Conservation (phyloP, 805 yeast species). For the Kodamaea fukazawae region DNA sequence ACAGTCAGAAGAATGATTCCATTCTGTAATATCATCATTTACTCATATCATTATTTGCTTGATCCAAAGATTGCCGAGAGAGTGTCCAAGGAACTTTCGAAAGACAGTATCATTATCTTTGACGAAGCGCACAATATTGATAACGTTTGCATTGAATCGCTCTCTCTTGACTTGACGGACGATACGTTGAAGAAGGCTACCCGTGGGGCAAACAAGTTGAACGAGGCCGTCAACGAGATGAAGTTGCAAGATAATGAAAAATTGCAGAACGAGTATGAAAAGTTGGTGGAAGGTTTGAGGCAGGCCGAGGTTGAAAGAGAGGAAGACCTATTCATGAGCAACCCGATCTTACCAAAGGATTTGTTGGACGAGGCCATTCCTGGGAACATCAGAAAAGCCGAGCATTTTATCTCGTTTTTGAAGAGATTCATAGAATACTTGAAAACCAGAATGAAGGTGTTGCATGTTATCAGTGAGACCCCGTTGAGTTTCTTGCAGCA, state of each 20-base stretch:
- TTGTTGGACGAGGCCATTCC: constrained; percentile 90
- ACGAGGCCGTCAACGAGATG: constrained; percentile 81
- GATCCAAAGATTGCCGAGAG: constrained; percentile 98
- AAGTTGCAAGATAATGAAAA: constrained; percentile 78
- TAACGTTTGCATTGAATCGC: constrained; percentile 95
- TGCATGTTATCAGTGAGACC: constrained; percentile 97
- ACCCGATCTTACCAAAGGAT: constrained; percentile 85
- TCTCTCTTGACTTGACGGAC: constrained; percentile 88
- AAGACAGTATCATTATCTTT: constrained; percentile 90
- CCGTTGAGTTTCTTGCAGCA: constrained; percentile 92
- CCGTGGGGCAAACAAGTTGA: constrained; percentile 76
- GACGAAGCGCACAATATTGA: constrained; percentile 99
- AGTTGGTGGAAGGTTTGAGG: constrained; percentile 83
- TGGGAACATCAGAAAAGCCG: constrained; percentile 95
- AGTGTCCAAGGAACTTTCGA: constrained; percentile 86
- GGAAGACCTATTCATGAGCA: constrained; percentile 74
- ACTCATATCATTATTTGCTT: constrained; percentile 91
- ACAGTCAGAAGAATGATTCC: constrained; percentile 98
- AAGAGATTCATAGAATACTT: constrained; percentile 91
- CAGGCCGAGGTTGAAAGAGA: constrained; percentile 66
- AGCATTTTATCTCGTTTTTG: constrained; percentile 91
- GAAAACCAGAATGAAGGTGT: constrained; percentile 95
- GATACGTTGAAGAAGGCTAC: constrained; percentile 85
- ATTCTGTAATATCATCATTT: constrained; percentile 87
- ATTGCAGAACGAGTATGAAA: constrained; percentile 86